Base-by-base conservation (phyloP, 257 asterid genomes). In the Gentiana dahurica region DNA sequence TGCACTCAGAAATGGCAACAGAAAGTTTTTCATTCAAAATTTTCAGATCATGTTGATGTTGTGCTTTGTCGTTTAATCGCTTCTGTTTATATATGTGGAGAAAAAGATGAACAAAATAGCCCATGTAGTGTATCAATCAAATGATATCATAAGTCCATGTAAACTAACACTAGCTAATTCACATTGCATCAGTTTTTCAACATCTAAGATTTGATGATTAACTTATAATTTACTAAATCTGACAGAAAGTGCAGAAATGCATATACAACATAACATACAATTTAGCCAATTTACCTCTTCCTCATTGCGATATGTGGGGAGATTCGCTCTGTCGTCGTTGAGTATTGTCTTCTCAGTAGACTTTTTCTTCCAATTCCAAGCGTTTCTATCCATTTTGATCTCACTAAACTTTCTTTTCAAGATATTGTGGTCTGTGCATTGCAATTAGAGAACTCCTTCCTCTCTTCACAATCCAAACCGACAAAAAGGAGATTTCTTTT, bases 281-380 rank as follows among this genome's bases (percentile, higher is more conserved):
- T 34, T 2, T 5, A 69, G 71, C 70, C 68, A 77, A 51, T 57
- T 71, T 60, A 77, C 79, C 84, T 84, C 80, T 3, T 73, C 85
- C 52, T 74, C 92, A 60, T 62, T 49, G 66, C 68, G 77, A 71
- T 70, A 58, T 36, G 53, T 62, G 36, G 85, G 77, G 57, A 57
- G 67, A 69, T 75, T 78, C 15, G 73, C 68, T 73, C 72, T 83
- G 54, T 83, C 76, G 5, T 60, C 94, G 24, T 78, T 69, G 44
- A 72, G 69, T 33, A 78, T 71, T 53, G 81, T 75, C 71, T 79
- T 81, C 79, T 86, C 95, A 0, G 82, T 56, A 58, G 93, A 78
- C 66, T 74, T 81, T 73, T 77, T 87, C 81, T 78, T 89, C 97
- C 97, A 89, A 52, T 69, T 78, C 95, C 97, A 86, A 3, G 94